Evolutionary conservation across 352 stramenopile genomes (phyloP).

Genomic region (Pythium diclinum): DNA sequence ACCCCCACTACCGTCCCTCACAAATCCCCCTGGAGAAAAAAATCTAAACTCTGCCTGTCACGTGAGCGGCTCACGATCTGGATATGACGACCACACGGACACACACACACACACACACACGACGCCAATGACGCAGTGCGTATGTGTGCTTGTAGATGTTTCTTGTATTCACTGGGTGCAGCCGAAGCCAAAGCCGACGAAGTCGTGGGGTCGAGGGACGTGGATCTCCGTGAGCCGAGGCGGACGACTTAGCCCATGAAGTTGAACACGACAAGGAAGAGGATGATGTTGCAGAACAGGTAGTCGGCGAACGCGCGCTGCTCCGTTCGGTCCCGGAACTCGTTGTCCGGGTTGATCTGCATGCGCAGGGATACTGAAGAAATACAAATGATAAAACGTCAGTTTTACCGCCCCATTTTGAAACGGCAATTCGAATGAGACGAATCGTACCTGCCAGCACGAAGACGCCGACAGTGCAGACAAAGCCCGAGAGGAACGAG

Average conservation of each 20-base stretch:
- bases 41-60: neutral
- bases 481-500: slow-evolving; percentile 89
- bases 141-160: neutral
- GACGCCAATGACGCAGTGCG: neutral
- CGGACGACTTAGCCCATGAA: slow-evolving; percentile 80
- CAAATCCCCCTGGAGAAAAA: neutral
- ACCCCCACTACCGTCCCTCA: neutral
- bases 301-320: slow-evolving; percentile 90
- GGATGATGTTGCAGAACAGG: slow-evolving; percentile 91
- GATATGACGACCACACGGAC: neutral
- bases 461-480: slow-evolving; percentile 89
- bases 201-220: neutral
- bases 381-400: neutral
- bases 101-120: neutral
- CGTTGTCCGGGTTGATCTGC: slow-evolving; percentile 88
- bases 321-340: slow-evolving; percentile 77
- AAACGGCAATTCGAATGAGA: neutral
- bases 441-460: slow-evolving; percentile 73
- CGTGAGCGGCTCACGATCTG: neutral
- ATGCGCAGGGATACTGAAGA: slow-evolving; percentile 82
- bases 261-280: slow-evolving; percentile 93
- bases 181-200: neutral
- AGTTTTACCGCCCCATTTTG: neutral
- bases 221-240: neutral
- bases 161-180: neutral